Evolutionary conservation across 495 filamentous ascomycete genomes (phyloP).

Genomic region (Cercophora newfieldiana): DNA sequence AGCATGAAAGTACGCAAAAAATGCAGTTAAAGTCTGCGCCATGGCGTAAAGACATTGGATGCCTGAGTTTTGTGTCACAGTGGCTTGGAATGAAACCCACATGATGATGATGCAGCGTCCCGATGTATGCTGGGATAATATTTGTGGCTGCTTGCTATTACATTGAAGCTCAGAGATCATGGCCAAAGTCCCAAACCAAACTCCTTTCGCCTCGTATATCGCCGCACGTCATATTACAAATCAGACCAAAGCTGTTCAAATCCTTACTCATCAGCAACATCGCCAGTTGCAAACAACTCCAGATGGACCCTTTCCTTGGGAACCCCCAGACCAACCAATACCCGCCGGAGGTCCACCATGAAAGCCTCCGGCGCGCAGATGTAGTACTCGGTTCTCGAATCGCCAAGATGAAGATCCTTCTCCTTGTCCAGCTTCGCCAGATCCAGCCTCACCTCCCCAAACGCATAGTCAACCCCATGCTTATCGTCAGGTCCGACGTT

Average conservation of each 20-base stretch:
- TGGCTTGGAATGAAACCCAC: no score
- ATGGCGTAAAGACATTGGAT: no score
- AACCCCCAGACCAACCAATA: conserved; percentile 55
- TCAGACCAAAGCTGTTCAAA: not conserved
- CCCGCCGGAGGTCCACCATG: conserved; percentile 58
- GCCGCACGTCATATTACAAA: not conserved
- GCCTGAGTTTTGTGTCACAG: no score
- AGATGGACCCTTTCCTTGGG: conserved; percentile 56
- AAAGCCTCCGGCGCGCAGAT: conserved; percentile 67
- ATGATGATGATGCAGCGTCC: no score
- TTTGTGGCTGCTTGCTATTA: no score
- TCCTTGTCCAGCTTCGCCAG: conserved; percentile 51
- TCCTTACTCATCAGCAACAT: conserved; percentile 26
- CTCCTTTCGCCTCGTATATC: not conserved
- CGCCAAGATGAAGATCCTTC: conserved; percentile 54
- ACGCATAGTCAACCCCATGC: conserved; percentile 56
- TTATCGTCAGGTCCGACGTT: conserved; percentile 45
- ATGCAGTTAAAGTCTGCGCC: no score
- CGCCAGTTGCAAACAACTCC: conserved; percentile 69
- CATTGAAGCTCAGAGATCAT: no score
- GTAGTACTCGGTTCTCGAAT: conserved; percentile 60
- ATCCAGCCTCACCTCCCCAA: conserved; percentile 52
- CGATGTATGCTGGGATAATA: no score
- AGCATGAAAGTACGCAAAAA: no score
- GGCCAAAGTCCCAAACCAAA: not conserved